A percentile compares a stretch with the other conserved stretches of the same genome.
Evolutionary conservation across 768 basidiomycete genomes (phyloP).

Genomic region (button mushroom (Agaricus bisporus)): DNA sequence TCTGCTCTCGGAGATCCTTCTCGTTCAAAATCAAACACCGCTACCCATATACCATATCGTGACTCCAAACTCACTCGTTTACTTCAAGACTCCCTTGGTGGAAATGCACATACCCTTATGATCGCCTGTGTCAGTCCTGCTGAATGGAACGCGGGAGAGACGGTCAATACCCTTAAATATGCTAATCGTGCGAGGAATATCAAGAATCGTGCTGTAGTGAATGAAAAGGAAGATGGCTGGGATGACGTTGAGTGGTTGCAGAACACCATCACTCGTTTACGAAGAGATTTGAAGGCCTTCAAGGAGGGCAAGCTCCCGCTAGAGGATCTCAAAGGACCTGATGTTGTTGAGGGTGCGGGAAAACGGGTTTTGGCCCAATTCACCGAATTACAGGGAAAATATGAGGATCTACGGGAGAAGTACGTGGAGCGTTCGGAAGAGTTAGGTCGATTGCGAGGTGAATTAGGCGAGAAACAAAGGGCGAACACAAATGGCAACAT

Average conservation of each 20-base stretch:
- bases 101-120: constrained; percentile 98
- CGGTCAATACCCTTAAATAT: constrained; percentile 92
- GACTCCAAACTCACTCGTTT: constrained; percentile 97
- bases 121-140: constrained; percentile 96
- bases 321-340: constrained; percentile 26
- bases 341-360: constrained; percentile 52
- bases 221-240: constrained; percentile 97
- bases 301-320: constrained; percentile 54
- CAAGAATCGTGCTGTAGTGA: constrained; percentile 88
- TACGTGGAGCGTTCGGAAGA: constrained; percentile 88
- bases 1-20: constrained; percentile 94
- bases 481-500: constrained; percentile 51
- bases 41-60: constrained; percentile 92
- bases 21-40: constrained; percentile 76
- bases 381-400: constrained; percentile 79
- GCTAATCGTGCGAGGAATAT: constrained; percentile 97
- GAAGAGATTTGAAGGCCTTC: constrained; percentile 79
- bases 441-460: constrained; percentile 71
- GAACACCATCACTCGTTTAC: constrained; percentile 72
- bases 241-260: constrained; percentile 98
- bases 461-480: constrained; percentile 72
- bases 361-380: constrained; percentile 78
- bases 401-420: constrained; percentile 76
- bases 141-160: constrained; percentile 93
- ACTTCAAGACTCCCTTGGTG: constrained; percentile 94